Conservation (phyloP, 306 rosid species). For the Begonia peltatifolia region DNA sequence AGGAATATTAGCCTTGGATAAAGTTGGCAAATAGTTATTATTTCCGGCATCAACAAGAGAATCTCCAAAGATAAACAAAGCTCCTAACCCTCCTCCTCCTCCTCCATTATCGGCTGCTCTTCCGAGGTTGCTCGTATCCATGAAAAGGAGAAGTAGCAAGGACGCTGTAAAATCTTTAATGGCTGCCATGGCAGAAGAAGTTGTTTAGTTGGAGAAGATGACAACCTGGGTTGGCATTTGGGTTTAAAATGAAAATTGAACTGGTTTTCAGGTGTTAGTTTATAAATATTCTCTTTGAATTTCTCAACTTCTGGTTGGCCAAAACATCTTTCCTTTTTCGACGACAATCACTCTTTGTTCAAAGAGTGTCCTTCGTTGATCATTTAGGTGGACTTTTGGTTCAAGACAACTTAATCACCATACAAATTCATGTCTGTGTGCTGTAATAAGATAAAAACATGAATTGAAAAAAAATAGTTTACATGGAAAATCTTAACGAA, state of each 20-base stretch:
- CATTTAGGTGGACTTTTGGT: too few species aligned
- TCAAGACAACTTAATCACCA: too few species aligned
- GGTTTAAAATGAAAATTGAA: slow-evolving; percentile 2
- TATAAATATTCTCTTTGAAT: slow-evolving; percentile 29
- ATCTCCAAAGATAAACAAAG: slow-evolving; percentile 88
- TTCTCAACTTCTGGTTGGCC: slow-evolving; percentile 13
- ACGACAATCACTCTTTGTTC: too few species aligned
- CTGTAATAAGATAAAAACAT: too few species aligned
- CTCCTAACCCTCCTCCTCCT: slow-evolving; percentile 43
- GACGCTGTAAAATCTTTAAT: slow-evolving; percentile 15
- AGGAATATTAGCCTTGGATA: slow-evolving; percentile 65
- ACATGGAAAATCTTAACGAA: too few species aligned
- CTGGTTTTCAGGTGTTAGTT: slow-evolving; percentile 39
- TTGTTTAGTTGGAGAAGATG: slow-evolving; percentile 8
- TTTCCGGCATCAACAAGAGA: slow-evolving; percentile 94
- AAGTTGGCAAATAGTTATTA: slow-evolving; percentile 55
- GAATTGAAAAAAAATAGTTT: too few species aligned
- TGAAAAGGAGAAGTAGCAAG: slow-evolving; percentile 14
- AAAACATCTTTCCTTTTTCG: too few species aligned
- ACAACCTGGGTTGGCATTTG: slow-evolving; percentile 19
- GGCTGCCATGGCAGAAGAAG: slow-evolving; percentile 10
- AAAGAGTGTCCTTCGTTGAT: too few species aligned
- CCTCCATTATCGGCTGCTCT: slow-evolving; percentile 22
- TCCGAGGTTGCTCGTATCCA: slow-evolving; percentile 15
- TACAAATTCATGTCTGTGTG: too few species aligned